These are phyloP conservation scores for Pezicula radicicola DNA, from an alignment of 2,329 filamentous ascomycete genomes.

Conservation along the genomic window DNA sequence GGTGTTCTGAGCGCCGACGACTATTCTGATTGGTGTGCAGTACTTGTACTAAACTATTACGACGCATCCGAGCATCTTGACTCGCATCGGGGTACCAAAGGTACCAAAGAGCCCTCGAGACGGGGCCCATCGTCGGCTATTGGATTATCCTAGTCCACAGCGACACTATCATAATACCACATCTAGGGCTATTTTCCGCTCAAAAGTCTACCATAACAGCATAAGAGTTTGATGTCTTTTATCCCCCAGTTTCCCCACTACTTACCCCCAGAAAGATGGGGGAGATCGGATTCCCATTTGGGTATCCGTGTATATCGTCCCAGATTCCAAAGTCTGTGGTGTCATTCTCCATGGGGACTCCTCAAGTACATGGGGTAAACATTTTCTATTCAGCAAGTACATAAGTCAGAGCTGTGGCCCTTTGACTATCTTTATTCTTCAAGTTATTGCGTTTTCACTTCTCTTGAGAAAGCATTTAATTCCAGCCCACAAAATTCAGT, in stretches of 20 bases:
- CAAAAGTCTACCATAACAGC: no score
- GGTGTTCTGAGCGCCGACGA: no score
- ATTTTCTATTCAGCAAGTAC: neutral
- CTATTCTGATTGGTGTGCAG: no score
- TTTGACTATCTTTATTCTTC: no score
- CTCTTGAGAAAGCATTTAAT: no score
- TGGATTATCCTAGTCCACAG: no score
- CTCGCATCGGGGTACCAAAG: neutral
- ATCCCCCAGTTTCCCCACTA: neutral
- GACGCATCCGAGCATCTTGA: neutral
- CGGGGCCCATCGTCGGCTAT: neutral
- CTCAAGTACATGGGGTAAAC: no score
- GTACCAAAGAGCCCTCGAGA: neutral
- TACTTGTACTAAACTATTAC: no score
- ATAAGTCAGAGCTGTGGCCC: neutral
- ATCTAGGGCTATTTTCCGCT: no score
- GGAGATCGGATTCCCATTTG: neutral
- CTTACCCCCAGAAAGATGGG: neutral
- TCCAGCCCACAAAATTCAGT: neutral
- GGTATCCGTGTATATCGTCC: neutral
- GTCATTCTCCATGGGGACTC: neutral
- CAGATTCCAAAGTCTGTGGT: neutral
- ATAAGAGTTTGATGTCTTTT: neutral
- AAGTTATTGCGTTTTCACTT: no score
- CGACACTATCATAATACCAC: neutral